Evolutionary conservation across 192 early-diverging fungal genomes (phyloP), one percentile per base, ranked within the genome.

Genomic region (Phlyctochytrium arcticum): DNA sequence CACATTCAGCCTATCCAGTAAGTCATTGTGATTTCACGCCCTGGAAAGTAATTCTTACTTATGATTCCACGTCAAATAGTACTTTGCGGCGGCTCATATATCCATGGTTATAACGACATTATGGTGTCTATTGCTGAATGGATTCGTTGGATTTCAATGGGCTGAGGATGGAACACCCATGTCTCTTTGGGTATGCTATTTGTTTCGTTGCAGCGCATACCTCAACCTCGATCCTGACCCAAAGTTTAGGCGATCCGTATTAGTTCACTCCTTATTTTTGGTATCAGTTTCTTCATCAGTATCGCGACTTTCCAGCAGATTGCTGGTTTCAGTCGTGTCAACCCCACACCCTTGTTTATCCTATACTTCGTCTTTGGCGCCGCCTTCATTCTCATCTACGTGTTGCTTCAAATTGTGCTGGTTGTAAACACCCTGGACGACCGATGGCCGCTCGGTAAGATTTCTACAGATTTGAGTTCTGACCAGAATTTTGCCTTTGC

Each of bases 91-190:
- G 5, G 83, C 83, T 1, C 91, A 94, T 66, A 69, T 91, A 35
- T 88, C 89, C 19, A 66, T 94, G 39, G 89, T 87, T 62, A 88
- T 90, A 65, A 87, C 91, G 7, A 92, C 91, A 37, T 88, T 91
- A 73, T 96, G 92, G 92, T 92, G 90, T 62, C 71, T 98, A 65
- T 82, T 98, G 48, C 74, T 96, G 35, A 98, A 96, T 73, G 94
- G 92, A 32, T 92, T 97, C 74, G 89, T 98, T 36, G 92, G 92
- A 6, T 96, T 95, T 82, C 93, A 96, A 79, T 98, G 92, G 87
- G 85, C 89, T 9, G 93, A 98, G 67, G 96, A 98, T 73, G 94
- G 96, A 62, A 97, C 94, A 3, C 82, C 91, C 7, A 66, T 85
- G 57, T 97, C 96, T 10, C 87, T 98, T 50, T 98, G 96, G 94